Percentiles rank a stretch among this genome's conserved stretches.
These are phyloP conservation scores for Penicillium sp. DNA, from an alignment of 2,329 filamentous ascomycete genomes.

Conservation along the genomic window DNA sequence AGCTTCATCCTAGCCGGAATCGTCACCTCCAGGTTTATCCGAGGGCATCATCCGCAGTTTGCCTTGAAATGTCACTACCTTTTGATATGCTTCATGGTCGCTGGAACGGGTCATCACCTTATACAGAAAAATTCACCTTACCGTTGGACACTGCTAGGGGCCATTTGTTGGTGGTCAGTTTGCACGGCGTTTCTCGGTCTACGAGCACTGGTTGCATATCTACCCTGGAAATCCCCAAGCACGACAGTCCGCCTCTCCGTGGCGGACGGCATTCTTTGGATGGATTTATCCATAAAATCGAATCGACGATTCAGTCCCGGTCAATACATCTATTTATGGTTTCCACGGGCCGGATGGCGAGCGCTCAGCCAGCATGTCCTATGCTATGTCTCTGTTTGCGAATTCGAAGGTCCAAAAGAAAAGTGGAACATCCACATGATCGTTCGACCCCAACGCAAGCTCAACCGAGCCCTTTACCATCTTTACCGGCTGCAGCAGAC, in stretches of 20 bases:
- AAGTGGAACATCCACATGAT: neutral
- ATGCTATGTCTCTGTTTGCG: neutral
- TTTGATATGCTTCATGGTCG: conserved; percentile 1
- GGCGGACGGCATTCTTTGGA: neutral
- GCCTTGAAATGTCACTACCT: conserved; percentile 1
- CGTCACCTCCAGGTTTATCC: neutral
- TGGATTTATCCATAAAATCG: conserved; percentile 1
- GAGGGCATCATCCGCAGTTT: neutral
- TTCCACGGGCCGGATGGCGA: neutral
- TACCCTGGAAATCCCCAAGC: conserved; percentile 1
- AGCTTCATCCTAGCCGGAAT: neutral
- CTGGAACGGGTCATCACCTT: neutral
- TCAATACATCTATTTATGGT: neutral
- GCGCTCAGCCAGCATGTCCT: conserved; percentile 1
- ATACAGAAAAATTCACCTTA: neutral
- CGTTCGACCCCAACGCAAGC: neutral
- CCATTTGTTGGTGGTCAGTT: neutral
- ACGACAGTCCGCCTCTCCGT: neutral
- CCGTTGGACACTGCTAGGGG: neutral
- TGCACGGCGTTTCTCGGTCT: conserved; percentile 1
- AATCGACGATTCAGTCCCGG: neutral
- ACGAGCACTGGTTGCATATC: neutral
- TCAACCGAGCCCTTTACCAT: neutral
- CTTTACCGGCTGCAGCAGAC: neutral
- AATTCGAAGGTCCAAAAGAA: conserved; percentile 1